Evolutionary conservation across 805 yeast genomes (phyloP).

Genomic region (Lipomyces starkeyi): DNA sequence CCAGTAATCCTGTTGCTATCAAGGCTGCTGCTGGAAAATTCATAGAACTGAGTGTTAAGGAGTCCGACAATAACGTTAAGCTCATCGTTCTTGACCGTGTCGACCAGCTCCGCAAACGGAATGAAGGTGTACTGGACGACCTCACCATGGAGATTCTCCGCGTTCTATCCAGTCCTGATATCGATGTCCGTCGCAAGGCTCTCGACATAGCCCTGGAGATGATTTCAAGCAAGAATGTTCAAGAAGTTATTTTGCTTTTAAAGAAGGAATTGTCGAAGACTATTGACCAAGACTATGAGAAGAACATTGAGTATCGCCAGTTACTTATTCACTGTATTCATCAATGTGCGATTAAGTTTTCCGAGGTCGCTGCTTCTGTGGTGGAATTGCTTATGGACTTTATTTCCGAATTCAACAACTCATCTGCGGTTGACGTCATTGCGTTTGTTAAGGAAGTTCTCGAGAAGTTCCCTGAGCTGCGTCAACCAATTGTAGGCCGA

Average conservation of each 20-base stretch:
- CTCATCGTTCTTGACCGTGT: constrained; percentile 88
- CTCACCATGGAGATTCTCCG: constrained; percentile 84
- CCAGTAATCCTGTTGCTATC: constrained; percentile 67
- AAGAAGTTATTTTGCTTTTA: constrained; percentile 87
- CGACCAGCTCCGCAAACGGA: constrained; percentile 69
- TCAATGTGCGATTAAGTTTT: constrained; percentile 83
- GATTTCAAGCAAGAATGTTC: constrained; percentile 86
- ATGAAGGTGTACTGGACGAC: constrained; percentile 85
- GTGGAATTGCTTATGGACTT: constrained; percentile 87
- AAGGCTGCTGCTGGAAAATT: constrained; percentile 82
- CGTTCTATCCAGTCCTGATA: constrained; percentile 83
- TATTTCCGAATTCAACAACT: constrained; percentile 79
- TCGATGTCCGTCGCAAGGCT: constrained; percentile 89
- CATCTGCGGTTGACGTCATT: constrained; percentile 87
- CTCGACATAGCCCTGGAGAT: constrained; percentile 81
- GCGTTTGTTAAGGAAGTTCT: constrained; percentile 93
- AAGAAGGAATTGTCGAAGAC: constrained; percentile 88
- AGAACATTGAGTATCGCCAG: constrained; percentile 85
- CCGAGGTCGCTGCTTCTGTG: constrained; percentile 89
- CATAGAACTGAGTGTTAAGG: constrained; percentile 86
- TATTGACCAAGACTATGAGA: constrained; percentile 72
- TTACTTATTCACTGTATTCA: constrained; percentile 86
- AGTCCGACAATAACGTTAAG: constrained; percentile 94
- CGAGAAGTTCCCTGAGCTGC: constrained; percentile 84
- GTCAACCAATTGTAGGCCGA: constrained; percentile 66